Evolutionary conservation across 177 flowering plant species (phyloP), one percentile per base, ranked within the genome.

Genomic region (Tripterygium wilfordii): DNA sequence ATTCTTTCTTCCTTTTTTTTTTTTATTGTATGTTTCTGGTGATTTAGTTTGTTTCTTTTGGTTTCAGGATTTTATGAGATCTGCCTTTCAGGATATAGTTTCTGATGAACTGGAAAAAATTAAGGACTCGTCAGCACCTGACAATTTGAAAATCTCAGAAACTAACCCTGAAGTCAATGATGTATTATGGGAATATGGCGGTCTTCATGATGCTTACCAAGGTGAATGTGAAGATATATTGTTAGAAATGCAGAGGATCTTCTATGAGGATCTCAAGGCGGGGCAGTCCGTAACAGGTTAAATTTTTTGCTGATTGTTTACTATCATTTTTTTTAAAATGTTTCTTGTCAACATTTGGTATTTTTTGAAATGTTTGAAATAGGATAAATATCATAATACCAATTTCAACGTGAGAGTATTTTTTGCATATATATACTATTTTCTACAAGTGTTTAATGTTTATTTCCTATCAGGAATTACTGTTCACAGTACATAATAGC

Each of bases 121-220:
- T 31, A 69, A 67, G 64, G 54, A 51, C 43, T 53, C 70, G 1
- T 49, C 79, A 45, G 33, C 46, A 28, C 30, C 27, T 42, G 63
- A 40, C 16, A 22, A 17, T 42, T 27, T 14, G 4, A 49, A 51
- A n/a, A 41, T 36, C 17, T 36, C 62, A 27, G 51, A 28, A 9
- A 49, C 62, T 24, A 19, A 33, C 9, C 10, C 28, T 51, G 57
- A 53, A 22, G 39, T 25, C 2, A 63, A 56, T 64, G 86, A 85
- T 67, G 18, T 23, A 10, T 49, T 91, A 50, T 91, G 98, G 98
- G 90, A 83, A 61, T 85, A 83, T 63, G 82, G 82, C 66, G 92
- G 88, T 47, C 63, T 63, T 30, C 66, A 53, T 13, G 42, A 49
- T 44, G 66, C 75, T 46, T 64, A 62, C 63, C 56, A 67, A 66